A percentile compares a stretch with the other conserved stretches of the same genome.
These are phyloP conservation scores for Phytophthora macrochlamydospora DNA, from an alignment of 352 stramenopile genomes.

Conservation along the genomic window DNA sequence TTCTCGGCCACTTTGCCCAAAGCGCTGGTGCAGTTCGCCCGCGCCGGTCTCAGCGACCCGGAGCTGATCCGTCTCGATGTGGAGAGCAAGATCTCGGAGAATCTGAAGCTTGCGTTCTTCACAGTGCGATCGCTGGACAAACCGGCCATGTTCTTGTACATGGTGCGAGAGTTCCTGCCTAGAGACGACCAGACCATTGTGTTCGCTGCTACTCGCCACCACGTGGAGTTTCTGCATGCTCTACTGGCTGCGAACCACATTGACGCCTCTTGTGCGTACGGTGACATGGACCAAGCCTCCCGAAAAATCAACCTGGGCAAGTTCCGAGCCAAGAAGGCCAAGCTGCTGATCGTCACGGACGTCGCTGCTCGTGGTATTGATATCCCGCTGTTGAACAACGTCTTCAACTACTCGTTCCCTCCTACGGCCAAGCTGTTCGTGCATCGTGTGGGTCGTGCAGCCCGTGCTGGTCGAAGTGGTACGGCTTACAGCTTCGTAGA, in stretches of 20 bases:
- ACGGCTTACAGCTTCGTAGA: slow-evolving; percentile 97
- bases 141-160: slow-evolving; percentile 95
- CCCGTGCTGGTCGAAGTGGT: slow-evolving; percentile 94
- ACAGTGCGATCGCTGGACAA: slow-evolving; percentile 96
- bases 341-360: slow-evolving; percentile 94
- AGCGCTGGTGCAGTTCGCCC: slow-evolving; percentile 98
- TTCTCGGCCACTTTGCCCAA: slow-evolving; percentile 98
- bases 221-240: slow-evolving; percentile 99
- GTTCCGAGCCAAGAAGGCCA: slow-evolving; percentile 91
- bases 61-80: slow-evolving; percentile 97
- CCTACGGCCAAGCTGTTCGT: slow-evolving; percentile 95
- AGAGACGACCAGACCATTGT: slow-evolving; percentile 96
- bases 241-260: slow-evolving; percentile 86
- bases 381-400: slow-evolving; percentile 96
- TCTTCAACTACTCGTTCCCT: slow-evolving; percentile 96
- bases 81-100: slow-evolving; percentile 98
- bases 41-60: slow-evolving; percentile 96
- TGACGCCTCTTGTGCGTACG: slow-evolving; percentile 91
- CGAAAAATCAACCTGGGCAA: slow-evolving; percentile 92
- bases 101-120: slow-evolving; percentile 98
- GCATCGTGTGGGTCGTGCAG: slow-evolving; percentile 96
- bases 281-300: slow-evolving; percentile 94
- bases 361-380: slow-evolving; percentile 95
- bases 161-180: slow-evolving; percentile 95
- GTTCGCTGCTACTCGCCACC: slow-evolving; percentile 98